Evolutionary conservation across 2,329 filamentous ascomycete genomes (phyloP), one percentile per base, ranked within the genome.

Genomic region (Colletotrichum cordylinicola): DNA sequence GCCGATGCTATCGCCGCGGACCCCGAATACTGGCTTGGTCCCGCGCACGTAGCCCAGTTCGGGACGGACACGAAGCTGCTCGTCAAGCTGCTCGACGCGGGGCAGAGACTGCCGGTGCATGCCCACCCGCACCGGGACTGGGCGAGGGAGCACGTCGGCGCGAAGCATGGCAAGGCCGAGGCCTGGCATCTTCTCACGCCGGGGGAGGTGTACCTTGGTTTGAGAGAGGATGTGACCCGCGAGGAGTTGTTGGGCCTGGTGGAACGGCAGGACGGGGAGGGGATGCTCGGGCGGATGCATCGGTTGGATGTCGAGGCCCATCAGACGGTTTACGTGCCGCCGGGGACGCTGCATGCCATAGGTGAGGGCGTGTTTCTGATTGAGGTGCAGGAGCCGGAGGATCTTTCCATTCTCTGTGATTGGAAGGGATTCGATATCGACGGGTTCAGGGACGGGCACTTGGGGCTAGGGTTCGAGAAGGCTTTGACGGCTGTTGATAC

Each of bases 81-180:
- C 18, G 79, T 79, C 56, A 78, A 80, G 64, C 69, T 80, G 6
- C 77, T 80, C n/a, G 79, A 80, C 35, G 73, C 78, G 10, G 78
- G 75, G 1, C 78, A 79, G 60, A 70, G 78, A 2, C 77, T 80
- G 4, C 79, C 78, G 75, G 75, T 80, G 4, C 79, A 79, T 39
- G 79, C 77, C 3, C 78, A 80, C 35, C 79, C 78, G 24, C 76
- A 77, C 27, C 74, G 74, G 15, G 71, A 75, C 61, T 80, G 78
- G 76, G 78, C 77, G 4, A 62, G 27, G n/a, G 67, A 77, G 56
- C 77, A 79, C 65, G 37, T 77, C 8, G 72, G 70, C 15, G 61
- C 58, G 27, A 69, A 69, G 33, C 76, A 80, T 37, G 78, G 79
- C 67, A 80, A 80, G 64, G 79, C 79, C 15, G 79, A 80, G 39